Conservation (phyloP, 495 filamentous ascomycete species). For the Podospora comata region DNA sequence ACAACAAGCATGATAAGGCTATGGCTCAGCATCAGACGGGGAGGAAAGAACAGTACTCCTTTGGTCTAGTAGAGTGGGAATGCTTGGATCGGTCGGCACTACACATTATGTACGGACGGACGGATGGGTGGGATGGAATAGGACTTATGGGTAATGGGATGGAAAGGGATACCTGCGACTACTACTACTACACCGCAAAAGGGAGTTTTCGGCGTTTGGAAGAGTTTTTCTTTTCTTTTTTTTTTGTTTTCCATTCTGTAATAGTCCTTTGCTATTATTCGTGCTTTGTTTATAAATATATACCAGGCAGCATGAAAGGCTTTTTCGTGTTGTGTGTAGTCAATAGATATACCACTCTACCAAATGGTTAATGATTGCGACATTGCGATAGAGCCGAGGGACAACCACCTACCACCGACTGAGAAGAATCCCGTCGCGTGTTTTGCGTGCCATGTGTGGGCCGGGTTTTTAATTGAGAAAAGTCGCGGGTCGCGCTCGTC, state of each 20-base stretch:
- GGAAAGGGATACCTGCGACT: neutral
- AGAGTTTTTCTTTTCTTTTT: neutral
- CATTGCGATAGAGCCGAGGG: neutral
- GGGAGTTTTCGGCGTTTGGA: neutral
- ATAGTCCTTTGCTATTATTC: neutral
- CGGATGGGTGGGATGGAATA: neutral
- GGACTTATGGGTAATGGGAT: neutral
- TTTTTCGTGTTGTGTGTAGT: no score
- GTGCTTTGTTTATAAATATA: neutral
- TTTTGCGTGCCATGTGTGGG: neutral
- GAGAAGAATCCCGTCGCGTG: neutral
- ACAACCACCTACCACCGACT: neutral
- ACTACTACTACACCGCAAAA: neutral
- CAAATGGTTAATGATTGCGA: neutral
- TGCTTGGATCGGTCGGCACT: neutral
- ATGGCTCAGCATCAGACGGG: neutral
- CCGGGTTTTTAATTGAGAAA: constrained; percentile 19
- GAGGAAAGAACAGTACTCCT: constrained; percentile 19
- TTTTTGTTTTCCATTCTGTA: neutral
- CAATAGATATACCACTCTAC: no score
- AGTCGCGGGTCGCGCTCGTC: constrained; percentile 25
- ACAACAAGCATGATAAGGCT: no score
- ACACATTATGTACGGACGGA: neutral
- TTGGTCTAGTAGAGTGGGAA: neutral
- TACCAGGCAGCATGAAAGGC: neutral